Conservation (phyloP, 1,284 basidiomycete species). For the Tilletia walkeri region DNA sequence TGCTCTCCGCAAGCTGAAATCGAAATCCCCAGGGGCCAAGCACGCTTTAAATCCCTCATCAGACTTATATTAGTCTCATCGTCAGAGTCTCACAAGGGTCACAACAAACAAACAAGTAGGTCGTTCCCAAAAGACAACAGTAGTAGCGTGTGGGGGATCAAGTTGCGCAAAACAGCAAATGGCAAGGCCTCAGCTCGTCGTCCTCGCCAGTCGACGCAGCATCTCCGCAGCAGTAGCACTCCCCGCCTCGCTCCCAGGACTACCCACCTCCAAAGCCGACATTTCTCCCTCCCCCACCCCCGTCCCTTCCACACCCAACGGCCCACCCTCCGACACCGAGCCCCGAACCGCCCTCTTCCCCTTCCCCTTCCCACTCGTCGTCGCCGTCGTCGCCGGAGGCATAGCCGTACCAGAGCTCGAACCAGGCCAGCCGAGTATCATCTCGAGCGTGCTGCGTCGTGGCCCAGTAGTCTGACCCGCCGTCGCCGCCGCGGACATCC, state of each 20-base stretch:
- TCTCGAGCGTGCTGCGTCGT: slow-evolving; percentile 8
- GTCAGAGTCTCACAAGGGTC: too few species aligned
- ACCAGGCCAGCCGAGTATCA: slow-evolving; percentile 6
- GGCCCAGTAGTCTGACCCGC: neutral
- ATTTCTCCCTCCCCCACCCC: neutral
- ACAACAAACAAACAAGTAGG: too few species aligned
- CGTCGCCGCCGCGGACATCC: neutral
- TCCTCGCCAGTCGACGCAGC: slow-evolving; percentile 15
- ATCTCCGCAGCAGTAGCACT: slow-evolving; percentile 13
- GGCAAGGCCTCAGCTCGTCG: neutral
- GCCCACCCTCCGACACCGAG: slow-evolving; percentile 4
- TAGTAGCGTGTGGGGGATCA: too few species aligned
- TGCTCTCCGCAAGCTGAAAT: too few species aligned
- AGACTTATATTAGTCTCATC: too few species aligned
- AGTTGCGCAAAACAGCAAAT: too few species aligned
- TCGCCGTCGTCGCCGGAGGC: neutral
- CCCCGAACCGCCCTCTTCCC: slow-evolving; percentile 2
- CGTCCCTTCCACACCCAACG: neutral
- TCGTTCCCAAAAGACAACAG: too few species aligned
- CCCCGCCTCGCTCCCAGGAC: slow-evolving; percentile 13
- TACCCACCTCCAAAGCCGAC: neutral
- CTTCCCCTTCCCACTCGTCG: neutral
- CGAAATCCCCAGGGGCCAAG: too few species aligned
- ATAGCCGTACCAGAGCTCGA: too few species aligned
- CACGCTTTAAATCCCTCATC: too few species aligned